Percentiles rank a stretch among this genome's conserved stretches.
phyloP scores from a whole-genome alignment of 2,329 filamentous ascomycete species.

The Ceratocystis lukuohia region DNA sequence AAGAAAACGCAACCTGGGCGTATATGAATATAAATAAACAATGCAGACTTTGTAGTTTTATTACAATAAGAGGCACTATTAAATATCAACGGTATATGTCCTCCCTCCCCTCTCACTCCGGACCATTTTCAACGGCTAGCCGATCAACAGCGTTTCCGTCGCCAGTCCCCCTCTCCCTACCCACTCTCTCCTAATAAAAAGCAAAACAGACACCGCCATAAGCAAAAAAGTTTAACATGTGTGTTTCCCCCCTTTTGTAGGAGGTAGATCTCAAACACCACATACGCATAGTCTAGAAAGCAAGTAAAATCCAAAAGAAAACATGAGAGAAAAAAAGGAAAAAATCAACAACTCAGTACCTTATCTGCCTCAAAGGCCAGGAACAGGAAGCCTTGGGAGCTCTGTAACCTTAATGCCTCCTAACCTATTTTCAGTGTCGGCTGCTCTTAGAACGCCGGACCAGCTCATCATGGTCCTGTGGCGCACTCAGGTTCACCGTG shows the following conservation, averaged over 20 bases:
- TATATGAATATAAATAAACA: constrained; percentile 20
- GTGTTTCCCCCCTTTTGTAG: neutral
- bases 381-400: too few species aligned
- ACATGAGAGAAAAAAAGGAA: neutral
- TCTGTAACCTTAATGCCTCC: neutral
- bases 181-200: neutral
- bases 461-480: constrained; percentile 9
- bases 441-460: constrained; percentile 17
- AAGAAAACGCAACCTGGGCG: neutral
- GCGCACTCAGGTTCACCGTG: constrained; percentile 6
- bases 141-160: neutral
- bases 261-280: neutral
- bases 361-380: too few species aligned
- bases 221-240: neutral
- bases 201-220: neutral
- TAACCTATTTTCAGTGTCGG: constrained; percentile 6
- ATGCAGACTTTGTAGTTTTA: constrained; percentile 11
- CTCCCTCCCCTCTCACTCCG: neutral
- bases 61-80: neutral
- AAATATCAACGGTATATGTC: neutral
- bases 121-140: neutral
- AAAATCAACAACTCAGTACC: constrained; percentile 1
- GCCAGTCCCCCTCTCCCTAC: neutral
- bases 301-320: neutral
- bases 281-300: neutral